Conservation (phyloP, 495 filamentous ascomycete species). For the Hypoxylon rickii region DNA sequence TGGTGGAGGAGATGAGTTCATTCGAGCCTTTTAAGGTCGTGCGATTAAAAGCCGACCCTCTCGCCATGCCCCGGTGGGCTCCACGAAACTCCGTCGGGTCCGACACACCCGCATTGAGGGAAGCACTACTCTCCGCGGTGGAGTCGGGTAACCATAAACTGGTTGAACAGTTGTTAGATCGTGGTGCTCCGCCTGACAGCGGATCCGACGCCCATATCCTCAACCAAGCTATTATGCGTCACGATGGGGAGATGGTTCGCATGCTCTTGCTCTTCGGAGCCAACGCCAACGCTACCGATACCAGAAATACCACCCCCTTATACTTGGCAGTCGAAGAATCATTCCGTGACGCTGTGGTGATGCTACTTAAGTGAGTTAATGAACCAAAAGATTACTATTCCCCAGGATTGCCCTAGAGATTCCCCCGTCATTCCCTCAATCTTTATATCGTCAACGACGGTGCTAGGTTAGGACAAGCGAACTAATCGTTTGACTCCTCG, state of each 20-base stretch:
- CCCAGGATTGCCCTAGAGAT: too few relatives aligned
- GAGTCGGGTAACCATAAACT: slow-evolving; percentile 50
- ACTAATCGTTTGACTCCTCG: background rate
- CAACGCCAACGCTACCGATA: slow-evolving; percentile 50
- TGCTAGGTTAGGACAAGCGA: background rate
- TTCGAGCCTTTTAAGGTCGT: slow-evolving; percentile 42
- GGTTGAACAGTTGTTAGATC: slow-evolving; percentile 56
- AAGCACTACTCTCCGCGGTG: slow-evolving; percentile 42
- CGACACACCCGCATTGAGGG: slow-evolving; percentile 39
- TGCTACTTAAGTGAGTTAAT: slow-evolving; percentile 48
- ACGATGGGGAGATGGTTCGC: slow-evolving; percentile 52
- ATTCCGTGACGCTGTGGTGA: slow-evolving; percentile 48
- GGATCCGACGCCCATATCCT: slow-evolving; percentile 44
- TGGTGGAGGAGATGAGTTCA: slow-evolving; percentile 35
- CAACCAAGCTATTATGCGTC: slow-evolving; percentile 47
- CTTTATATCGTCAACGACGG: background rate
- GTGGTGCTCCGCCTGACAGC: slow-evolving; percentile 53
- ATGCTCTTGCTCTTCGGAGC: slow-evolving; percentile 55
- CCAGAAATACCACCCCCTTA: slow-evolving; percentile 48
- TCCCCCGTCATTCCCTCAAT: too few relatives aligned
- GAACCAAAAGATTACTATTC: too few relatives aligned
- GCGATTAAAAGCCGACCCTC: slow-evolving; percentile 40
- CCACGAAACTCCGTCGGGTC: slow-evolving; percentile 42
- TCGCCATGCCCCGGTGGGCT: slow-evolving; percentile 44
- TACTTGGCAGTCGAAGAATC: slow-evolving; percentile 48